Conservation (phyloP, 2,329 filamentous ascomycete genomes). For the Aspergillus viridinutans region DNA sequence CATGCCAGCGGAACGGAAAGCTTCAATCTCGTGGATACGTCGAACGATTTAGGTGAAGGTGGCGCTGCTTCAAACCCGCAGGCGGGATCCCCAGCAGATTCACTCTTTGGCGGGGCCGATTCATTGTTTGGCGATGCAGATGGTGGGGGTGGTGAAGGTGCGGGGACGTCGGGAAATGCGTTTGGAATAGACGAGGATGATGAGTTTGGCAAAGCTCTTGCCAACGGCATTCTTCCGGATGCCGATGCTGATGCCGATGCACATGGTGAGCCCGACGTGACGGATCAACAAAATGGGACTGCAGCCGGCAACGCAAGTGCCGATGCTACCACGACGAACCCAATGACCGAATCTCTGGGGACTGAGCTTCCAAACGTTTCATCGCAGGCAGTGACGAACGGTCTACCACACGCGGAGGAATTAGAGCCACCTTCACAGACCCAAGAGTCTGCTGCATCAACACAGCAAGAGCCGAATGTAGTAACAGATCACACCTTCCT, state of each 20-base stretch:
- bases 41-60: conserved; percentile 31
- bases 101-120: conserved; percentile 78
- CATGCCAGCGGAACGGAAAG: conserved; percentile 56
- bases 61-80: conserved; percentile 53
- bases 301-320: conserved; percentile 8
- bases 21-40: conserved; percentile 40
- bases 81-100: conserved; percentile 65
- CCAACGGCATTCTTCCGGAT: conserved; percentile 54
- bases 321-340: conserved; percentile 3
- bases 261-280: conserved; percentile 28
- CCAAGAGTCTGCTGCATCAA: conserved; percentile 22
- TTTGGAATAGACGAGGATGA: conserved; percentile 82
- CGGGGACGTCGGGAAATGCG: conserved; percentile 50
- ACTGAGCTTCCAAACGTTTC: conserved; percentile 19
- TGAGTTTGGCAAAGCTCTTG: conserved; percentile 73
- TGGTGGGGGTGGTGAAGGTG: conserved; percentile 46
- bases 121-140: conserved; percentile 85
- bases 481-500: conserved; percentile 70
- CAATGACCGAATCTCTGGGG: conserved; percentile 17
- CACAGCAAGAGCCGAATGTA: conserved; percentile 49
- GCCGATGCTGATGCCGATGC: conserved; percentile 47
- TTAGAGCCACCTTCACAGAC: conserved; percentile 25
- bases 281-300: conserved; percentile 16
- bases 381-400: conserved; percentile 34
- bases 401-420: conserved; percentile 42